Conservation (phyloP, 306 rosid genomes). For the Chamaecrista fasciculata region DNA sequence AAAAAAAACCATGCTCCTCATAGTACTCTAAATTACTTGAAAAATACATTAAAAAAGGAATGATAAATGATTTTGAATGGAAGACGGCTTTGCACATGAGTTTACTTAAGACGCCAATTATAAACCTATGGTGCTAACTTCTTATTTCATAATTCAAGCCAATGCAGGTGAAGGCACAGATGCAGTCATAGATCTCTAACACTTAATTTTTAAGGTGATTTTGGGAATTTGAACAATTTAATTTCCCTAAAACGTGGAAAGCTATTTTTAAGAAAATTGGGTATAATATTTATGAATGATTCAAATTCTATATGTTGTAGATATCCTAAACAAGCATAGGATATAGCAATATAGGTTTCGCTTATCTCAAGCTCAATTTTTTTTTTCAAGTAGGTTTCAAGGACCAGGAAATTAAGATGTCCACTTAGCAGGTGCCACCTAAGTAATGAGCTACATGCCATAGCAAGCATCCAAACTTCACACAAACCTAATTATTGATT, state of each 20-base stretch:
- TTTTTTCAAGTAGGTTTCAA: not conserved
- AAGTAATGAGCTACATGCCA: not conserved
- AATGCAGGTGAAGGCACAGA: conserved; percentile 10
- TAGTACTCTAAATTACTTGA: not conserved
- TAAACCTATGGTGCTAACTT: not conserved
- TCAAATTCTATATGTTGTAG: not conserved
- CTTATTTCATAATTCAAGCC: not conserved
- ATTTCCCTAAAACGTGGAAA: not conserved
- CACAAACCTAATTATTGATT: not conserved
- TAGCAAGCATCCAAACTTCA: not conserved
- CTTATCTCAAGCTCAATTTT: not conserved
- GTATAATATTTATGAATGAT: not conserved
- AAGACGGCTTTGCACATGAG: not conserved
- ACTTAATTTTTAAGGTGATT: not conserved
- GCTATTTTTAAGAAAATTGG: not conserved
- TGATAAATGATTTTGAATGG: not conserved
- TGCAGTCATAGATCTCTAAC: not conserved
- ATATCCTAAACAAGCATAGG: not conserved
- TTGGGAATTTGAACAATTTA: not conserved
- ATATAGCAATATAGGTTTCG: not conserved
- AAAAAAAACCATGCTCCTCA: not conserved
- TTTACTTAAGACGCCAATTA: not conserved
- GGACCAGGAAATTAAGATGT: not conserved
- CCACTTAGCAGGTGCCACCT: not conserved
- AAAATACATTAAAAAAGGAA: not conserved